phyloP scores from a whole-genome alignment of 306 rosid species.

The Mimosa pudica region DNA sequence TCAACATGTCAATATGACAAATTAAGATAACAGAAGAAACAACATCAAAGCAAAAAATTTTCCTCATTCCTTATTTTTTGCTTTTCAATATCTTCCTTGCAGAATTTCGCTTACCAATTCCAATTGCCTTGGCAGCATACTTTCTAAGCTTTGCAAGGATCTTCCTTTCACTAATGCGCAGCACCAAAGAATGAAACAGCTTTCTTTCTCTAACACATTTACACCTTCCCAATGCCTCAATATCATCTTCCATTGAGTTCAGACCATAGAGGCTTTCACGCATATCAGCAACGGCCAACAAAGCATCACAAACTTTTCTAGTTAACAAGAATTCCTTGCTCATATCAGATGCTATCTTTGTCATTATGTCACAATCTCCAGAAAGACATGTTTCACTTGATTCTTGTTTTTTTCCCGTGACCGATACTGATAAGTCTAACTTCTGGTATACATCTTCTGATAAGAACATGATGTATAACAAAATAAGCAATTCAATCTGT shows the following conservation, averaged over 20 bases:
- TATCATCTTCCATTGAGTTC: slow-evolving; percentile 60
- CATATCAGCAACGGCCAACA: slow-evolving; percentile 62
- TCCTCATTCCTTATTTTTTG: slow-evolving; percentile 24
- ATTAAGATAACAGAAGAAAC: neutral
- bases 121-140: slow-evolving; percentile 48
- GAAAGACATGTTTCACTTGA: slow-evolving; percentile 42
- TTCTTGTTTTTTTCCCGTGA: slow-evolving; percentile 43
- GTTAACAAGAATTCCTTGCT: slow-evolving; percentile 58
- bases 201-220: slow-evolving; percentile 51
- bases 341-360: slow-evolving; percentile 32
- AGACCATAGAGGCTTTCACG: slow-evolving; percentile 73
- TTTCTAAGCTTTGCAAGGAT: slow-evolving; percentile 65
- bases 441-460: slow-evolving; percentile 57
- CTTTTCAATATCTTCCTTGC: slow-evolving; percentile 49
- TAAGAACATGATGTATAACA: slow-evolving; percentile 60
- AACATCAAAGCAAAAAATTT: neutral
- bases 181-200: slow-evolving; percentile 70
- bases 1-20: neutral
- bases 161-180: slow-evolving; percentile 73
- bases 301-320: slow-evolving; percentile 52
- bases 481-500: slow-evolving; percentile 64
- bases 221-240: slow-evolving; percentile 48
- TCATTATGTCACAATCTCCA: slow-evolving; percentile 32
- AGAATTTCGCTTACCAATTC: slow-evolving; percentile 37
- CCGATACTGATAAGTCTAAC: slow-evolving; percentile 58